Evolutionary conservation across 805 yeast genomes (phyloP).

Genomic region (Candida cerambycidarum): DNA sequence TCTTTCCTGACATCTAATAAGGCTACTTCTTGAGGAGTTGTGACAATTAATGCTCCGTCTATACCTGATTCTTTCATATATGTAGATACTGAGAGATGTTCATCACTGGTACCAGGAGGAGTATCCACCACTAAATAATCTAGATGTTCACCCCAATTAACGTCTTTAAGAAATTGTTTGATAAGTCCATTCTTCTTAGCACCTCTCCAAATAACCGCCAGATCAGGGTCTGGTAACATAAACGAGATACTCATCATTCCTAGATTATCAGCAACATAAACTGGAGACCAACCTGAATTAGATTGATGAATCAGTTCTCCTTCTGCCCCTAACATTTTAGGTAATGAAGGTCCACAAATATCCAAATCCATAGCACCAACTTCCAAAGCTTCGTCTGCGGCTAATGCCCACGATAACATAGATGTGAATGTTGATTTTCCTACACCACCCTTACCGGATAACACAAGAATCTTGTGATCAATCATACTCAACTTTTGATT

Average conservation of each 20-base stretch:
- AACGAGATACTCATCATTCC: slow-evolving; percentile 95
- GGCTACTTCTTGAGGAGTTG: slow-evolving; percentile 98
- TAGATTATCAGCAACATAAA: slow-evolving; percentile 89
- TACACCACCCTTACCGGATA: slow-evolving; percentile 92
- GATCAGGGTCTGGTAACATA: slow-evolving; percentile 89
- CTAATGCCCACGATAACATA: slow-evolving; percentile 95
- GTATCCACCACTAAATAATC: slow-evolving; percentile 92
- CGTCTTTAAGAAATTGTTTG: slow-evolving; percentile 90
- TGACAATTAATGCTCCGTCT: slow-evolving; percentile 92
- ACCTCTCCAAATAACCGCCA: slow-evolving; percentile 97
- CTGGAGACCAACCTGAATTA: slow-evolving; percentile 94
- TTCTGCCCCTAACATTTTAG: slow-evolving; percentile 89
- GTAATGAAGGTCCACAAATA: slow-evolving; percentile 96
- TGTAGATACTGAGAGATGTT: slow-evolving; percentile 86
- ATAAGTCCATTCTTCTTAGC: slow-evolving; percentile 92
- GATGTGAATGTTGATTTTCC: slow-evolving; percentile 96
- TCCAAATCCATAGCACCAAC: slow-evolving; percentile 97
- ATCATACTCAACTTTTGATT: slow-evolving; percentile 61
- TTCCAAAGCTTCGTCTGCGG: slow-evolving; percentile 74
- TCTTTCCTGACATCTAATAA: slow-evolving; percentile 93
- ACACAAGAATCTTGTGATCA: slow-evolving; percentile 75
- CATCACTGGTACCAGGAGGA: slow-evolving; percentile 99
- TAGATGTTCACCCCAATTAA: slow-evolving; percentile 82
- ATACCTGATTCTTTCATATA: slow-evolving; percentile 87
- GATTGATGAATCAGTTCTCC: slow-evolving; percentile 87